Percentiles rank a stretch among this genome's conserved stretches.
Conservation (phyloP, 169 alveolate genomes). For the Plasmodium gonderi region DNA sequence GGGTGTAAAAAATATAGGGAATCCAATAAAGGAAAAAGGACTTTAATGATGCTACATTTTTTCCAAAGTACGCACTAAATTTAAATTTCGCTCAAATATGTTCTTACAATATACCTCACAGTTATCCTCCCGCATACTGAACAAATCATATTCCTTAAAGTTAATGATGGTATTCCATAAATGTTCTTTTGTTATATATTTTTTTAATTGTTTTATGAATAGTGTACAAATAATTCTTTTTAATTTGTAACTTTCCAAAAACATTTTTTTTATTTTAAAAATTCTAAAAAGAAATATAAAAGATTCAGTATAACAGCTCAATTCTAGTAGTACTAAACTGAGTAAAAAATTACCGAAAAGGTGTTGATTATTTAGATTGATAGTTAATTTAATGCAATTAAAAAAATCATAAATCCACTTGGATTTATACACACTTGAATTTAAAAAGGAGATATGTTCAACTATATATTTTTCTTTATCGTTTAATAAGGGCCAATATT, state of each 20-base stretch:
- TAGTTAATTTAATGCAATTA: constrained; percentile 56
- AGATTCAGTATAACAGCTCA: constrained; percentile 72
- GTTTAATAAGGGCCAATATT: not conserved
- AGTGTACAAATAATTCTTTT: constrained; percentile 46
- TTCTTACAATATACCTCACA: constrained; percentile 25
- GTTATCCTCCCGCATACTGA: constrained; percentile 48
- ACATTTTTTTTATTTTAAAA: constrained; percentile 61
- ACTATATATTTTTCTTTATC: constrained; percentile 35
- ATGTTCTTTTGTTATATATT: constrained; percentile 14
- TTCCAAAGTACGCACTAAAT: constrained; percentile 20
- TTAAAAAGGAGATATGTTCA: constrained; percentile 40
- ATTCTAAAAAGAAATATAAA: constrained; percentile 54
- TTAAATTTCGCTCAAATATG: constrained; percentile 41
- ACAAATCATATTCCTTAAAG: constrained; percentile 48
- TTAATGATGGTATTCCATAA: constrained; percentile 52
- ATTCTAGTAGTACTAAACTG: constrained; percentile 57
- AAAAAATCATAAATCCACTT: constrained; percentile 71
- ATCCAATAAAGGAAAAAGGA: not conserved
- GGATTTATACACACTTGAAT: constrained; percentile 47
- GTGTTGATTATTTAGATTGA: constrained; percentile 50
- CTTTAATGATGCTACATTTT: no score
- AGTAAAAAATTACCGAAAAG: constrained; percentile 60
- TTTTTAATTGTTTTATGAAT: constrained; percentile 65
- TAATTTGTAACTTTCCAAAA: constrained; percentile 68
- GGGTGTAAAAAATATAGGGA: not conserved